phyloP scores from a whole-genome alignment of 2,329 filamentous ascomycete species.

The Blumeria graminis region DNA sequence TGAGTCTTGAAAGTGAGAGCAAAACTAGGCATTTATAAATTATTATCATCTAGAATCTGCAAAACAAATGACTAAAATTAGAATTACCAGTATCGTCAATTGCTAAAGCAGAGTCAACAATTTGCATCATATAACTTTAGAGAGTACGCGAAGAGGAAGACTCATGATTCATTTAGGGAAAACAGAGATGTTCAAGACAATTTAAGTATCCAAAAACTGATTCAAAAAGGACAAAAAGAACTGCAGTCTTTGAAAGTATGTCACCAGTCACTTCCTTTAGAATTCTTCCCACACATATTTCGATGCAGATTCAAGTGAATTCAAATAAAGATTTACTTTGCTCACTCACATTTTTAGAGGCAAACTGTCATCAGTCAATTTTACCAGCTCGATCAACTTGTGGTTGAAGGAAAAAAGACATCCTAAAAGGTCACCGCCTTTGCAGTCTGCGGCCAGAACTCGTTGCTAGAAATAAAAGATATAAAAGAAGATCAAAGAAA shows the following conservation, averaged over 20 bases:
- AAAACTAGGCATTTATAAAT: background rate
- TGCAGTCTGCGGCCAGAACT: too few species aligned
- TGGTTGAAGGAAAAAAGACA: slow-evolving; percentile 70
- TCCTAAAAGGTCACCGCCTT: slow-evolving; percentile 22
- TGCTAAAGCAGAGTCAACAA: slow-evolving; percentile 64
- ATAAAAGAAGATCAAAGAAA: too few species aligned
- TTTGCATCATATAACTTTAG: slow-evolving; percentile 95
- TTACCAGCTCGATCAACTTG: slow-evolving; percentile 73
- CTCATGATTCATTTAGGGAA: slow-evolving; percentile 74
- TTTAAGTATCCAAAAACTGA: slow-evolving; percentile 59
- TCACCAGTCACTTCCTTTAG: background rate
- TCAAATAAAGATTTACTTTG: too few species aligned
- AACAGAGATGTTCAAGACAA: slow-evolving; percentile 49
- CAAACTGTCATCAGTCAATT: slow-evolving; percentile 92
- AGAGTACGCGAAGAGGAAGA: slow-evolving; percentile 82
- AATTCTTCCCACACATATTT: background rate
- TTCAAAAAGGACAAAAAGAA: slow-evolving; percentile 72
- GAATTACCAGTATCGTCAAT: slow-evolving; percentile 59
- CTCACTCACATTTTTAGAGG: slow-evolving; percentile 29
- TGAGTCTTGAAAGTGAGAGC: background rate
- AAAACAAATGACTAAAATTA: background rate
- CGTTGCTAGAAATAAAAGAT: too few species aligned
- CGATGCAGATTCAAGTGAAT: background rate
- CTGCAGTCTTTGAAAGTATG: slow-evolving; percentile 76
- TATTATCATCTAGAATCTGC: background rate